Evolutionary conservation across 164 flowering plant genomes (phyloP).

Genomic region (Pachysandra terminalis): DNA sequence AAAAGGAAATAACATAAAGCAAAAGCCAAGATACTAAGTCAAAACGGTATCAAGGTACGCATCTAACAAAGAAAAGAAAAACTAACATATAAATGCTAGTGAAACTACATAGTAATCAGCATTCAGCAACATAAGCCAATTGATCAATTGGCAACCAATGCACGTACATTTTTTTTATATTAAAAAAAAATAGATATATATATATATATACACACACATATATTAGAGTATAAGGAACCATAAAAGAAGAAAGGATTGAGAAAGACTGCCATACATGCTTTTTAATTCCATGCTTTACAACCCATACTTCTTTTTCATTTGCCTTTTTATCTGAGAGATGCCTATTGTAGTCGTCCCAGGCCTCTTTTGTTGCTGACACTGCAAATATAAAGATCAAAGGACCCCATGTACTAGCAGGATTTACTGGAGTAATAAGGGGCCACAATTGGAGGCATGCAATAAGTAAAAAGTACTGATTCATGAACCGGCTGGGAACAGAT

Average conservation of each 20-base stretch:
- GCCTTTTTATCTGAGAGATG: constrained; percentile 95
- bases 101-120: background rate
- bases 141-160: background rate
- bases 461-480: constrained; percentile 97
- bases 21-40: background rate
- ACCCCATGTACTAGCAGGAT: constrained; percentile 99
- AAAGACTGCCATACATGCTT: constrained; percentile 62
- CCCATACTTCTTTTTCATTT: constrained; percentile 98
- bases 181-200: no score
- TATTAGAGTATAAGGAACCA: background rate
- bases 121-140: background rate
- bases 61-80: background rate
- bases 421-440: constrained; percentile 99
- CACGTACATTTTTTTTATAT: background rate
- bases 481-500: constrained; percentile 75
- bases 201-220: no score
- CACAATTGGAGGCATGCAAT: constrained; percentile 99
- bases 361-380: constrained; percentile 97
- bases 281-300: constrained; percentile 66
- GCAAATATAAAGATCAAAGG: constrained; percentile 97
- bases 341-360: constrained; percentile 98
- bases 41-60: background rate
- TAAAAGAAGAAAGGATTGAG: background rate
- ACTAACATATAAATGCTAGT: background rate
- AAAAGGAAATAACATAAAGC: background rate